These are phyloP conservation scores for Glycine soja DNA, from an alignment of 306 rosid species.

Conservation along the genomic window DNA sequence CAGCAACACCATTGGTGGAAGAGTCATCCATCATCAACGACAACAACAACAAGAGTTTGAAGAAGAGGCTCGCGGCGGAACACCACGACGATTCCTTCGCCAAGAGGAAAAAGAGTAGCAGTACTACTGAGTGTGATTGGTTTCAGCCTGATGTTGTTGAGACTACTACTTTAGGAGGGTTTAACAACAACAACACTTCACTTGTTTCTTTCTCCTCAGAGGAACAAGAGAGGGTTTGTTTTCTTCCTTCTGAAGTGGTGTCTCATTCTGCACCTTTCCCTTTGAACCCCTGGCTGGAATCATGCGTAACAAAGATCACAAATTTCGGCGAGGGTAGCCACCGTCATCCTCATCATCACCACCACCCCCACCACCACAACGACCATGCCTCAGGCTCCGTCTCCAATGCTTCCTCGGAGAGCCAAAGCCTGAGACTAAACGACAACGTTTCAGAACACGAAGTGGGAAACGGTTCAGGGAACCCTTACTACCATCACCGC, in stretches of 20 bases:
- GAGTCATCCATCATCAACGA: slow-evolving; percentile 13
- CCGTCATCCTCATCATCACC: slow-evolving; percentile 14
- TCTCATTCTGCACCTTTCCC: slow-evolving; percentile 18
- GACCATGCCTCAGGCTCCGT: slow-evolving; percentile 46
- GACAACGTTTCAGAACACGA: slow-evolving; percentile 69
- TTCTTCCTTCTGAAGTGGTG: slow-evolving; percentile 72
- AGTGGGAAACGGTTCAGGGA: slow-evolving; percentile 72
- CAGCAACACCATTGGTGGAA: slow-evolving; percentile 56
- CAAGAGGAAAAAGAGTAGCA: slow-evolving; percentile 71
- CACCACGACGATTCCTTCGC: slow-evolving; percentile 62
- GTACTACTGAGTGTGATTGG: not conserved
- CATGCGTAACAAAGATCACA: slow-evolving; percentile 73
- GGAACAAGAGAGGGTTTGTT: slow-evolving; percentile 63
- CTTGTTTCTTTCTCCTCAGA: slow-evolving; percentile 64
- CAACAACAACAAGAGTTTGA: slow-evolving; percentile 63
- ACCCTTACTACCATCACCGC: slow-evolving; percentile 59
- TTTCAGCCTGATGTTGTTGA: not conserved
- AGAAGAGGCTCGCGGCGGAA: slow-evolving; percentile 68
- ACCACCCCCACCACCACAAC: no score
- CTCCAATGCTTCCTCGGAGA: slow-evolving; percentile 78
- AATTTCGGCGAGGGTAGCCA: slow-evolving; percentile 72
- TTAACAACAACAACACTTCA: slow-evolving; percentile 33
- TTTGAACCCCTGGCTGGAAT: slow-evolving; percentile 63
- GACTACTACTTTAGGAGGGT: not conserved
- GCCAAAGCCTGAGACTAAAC: slow-evolving; percentile 60